Evolutionary conservation across 805 yeast species (phyloP).

Genomic region (Ogataea saltuana): DNA sequence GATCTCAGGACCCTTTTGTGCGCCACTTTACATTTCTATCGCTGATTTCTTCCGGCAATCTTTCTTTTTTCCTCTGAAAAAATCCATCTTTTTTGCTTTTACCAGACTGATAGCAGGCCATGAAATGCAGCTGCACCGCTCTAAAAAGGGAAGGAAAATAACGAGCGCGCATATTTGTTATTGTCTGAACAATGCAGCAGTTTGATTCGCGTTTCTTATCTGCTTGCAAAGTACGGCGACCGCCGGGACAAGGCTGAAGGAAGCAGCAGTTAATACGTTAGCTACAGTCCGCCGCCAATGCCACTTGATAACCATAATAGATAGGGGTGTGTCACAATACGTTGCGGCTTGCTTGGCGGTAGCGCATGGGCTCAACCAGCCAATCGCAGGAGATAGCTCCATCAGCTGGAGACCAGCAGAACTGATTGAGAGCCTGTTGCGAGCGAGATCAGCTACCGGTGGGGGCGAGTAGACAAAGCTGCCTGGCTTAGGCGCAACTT

Average conservation of each 20-base stretch:
- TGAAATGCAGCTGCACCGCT: not conserved
- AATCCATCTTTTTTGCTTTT: not conserved
- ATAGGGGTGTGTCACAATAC: not conserved
- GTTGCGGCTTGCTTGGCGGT: not conserved
- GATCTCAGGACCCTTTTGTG: not conserved
- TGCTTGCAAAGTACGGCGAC: not conserved
- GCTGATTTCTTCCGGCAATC: conserved; percentile 2
- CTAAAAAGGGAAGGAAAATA: not conserved
- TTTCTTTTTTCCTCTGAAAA: not conserved
- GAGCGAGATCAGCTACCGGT: too few species aligned
- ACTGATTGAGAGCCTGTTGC: too few species aligned
- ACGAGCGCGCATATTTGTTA: not conserved
- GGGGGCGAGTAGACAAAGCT: too few species aligned
- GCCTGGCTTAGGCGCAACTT: too few species aligned
- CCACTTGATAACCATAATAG: not conserved
- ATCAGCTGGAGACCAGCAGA: too few species aligned
- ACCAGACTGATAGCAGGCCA: not conserved
- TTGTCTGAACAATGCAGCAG: not conserved
- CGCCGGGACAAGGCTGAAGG: not conserved
- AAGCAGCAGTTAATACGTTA: not conserved
- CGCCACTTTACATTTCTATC: not conserved
- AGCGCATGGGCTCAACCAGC: not conserved
- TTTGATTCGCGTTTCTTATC: not conserved
- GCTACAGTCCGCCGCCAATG: too few species aligned
- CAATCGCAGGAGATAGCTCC: not conserved